A percentile compares a stretch with the other conserved stretches of the same genome.
phyloP scores from a whole-genome alignment of 352 stramenopile species.

The Globisporangium polare region DNA sequence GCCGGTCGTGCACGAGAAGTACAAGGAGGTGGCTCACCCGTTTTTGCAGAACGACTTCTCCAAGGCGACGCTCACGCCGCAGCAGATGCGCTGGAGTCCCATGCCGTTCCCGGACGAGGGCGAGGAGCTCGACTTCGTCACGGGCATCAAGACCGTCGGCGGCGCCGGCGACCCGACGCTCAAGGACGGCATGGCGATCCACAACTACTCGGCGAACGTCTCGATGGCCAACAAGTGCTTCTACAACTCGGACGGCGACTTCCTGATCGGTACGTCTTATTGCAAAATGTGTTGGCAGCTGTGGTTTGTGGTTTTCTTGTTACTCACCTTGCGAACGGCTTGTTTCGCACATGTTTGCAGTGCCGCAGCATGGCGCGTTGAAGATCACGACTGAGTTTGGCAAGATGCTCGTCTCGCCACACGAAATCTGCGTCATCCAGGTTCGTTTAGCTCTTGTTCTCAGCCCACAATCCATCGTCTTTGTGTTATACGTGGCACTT shows the following conservation, averaged over 20 bases:
- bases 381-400: conserved; percentile 94
- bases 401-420: conserved; percentile 75
- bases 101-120: conserved; percentile 61
- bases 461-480: background rate
- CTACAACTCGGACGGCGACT: conserved; percentile 96
- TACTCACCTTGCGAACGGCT: conserved; percentile 1
- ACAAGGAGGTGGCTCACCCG: conserved; percentile 37
- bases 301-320: background rate
- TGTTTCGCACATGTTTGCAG: conserved; percentile 18
- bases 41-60: conserved; percentile 71
- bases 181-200: conserved; percentile 92
- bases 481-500: background rate
- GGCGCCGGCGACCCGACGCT: conserved; percentile 85
- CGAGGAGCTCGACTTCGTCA: conserved; percentile 83
- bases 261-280: conserved; percentile 80
- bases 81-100: conserved; percentile 92
- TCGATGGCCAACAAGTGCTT: conserved; percentile 91
- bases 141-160: conserved; percentile 84
- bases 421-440: conserved; percentile 95
- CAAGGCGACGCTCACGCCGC: conserved; percentile 68
- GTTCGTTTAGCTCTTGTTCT: conserved; percentile 11
- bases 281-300: background rate
- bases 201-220: conserved; percentile 91
- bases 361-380: conserved; percentile 90
- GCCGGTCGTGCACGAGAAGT: conserved; percentile 76